Evolutionary conservation across 164 flowering plant species (phyloP).

Genomic region (Tinospora cordifolia): DNA sequence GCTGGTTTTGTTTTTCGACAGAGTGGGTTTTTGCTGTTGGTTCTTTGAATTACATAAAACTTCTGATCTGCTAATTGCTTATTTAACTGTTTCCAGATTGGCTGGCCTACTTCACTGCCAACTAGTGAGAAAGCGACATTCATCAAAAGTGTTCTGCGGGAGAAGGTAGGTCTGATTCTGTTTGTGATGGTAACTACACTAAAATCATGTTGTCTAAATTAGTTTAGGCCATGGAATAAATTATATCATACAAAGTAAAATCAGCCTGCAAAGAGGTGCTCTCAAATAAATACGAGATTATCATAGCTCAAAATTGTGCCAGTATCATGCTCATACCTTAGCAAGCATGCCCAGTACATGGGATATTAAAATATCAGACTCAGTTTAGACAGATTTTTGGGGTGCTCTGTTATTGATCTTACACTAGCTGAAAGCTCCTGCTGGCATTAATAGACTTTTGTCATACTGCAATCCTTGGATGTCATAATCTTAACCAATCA

Average conservation of each 20-base stretch:
- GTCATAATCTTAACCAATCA: not conserved
- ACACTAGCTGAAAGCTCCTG: not conserved
- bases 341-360: too few species aligned
- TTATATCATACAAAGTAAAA: not conserved
- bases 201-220: not conserved
- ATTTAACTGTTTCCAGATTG: conserved; percentile 46
- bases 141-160: conserved; percentile 53
- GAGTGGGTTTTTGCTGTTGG: conserved; percentile 32
- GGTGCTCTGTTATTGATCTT: too few species aligned
- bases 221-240: not conserved
- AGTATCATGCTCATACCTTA: too few species aligned
- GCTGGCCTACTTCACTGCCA: conserved; percentile 94
- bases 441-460: not conserved
- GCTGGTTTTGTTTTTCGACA: conserved; percentile 68
- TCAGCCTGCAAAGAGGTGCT: not conserved
- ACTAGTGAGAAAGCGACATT: conserved; percentile 73
- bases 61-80: conserved; percentile 8
- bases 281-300: not conserved
- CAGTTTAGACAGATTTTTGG: too few species aligned
- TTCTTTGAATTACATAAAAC: not conserved
- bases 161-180: conserved; percentile 57
- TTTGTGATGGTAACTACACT: not conserved
- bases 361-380: too few species aligned
- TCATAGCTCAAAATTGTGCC: too few species aligned
- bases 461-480: not conserved